phyloP scores from a whole-genome alignment of 805 yeast genomes.

The Helenozyma rhizophorensis region DNA sequence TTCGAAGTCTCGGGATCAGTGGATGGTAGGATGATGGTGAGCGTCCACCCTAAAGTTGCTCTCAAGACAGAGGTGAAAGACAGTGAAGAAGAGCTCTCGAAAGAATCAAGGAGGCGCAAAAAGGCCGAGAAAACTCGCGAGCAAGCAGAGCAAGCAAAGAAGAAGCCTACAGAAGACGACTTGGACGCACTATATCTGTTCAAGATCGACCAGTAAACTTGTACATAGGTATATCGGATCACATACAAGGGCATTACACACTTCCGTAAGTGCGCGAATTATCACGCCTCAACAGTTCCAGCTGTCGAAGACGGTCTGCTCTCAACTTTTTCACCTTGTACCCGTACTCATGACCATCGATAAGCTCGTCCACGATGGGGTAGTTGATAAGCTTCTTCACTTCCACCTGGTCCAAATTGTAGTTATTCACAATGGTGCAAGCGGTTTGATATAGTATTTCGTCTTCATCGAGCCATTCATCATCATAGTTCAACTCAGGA shows the following conservation, averaged over 20 bases:
- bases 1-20: constrained; percentile 24
- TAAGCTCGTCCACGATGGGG: constrained; percentile 40
- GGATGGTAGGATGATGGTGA: constrained; percentile 22
- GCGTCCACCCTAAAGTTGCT: constrained; percentile 8
- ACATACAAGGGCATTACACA: constrained; percentile 25
- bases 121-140: constrained; percentile 15
- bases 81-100: constrained; percentile 7
- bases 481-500: constrained; percentile 25
- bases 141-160: constrained; percentile 14
- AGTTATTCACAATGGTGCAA: constrained; percentile 17
- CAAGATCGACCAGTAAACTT: constrained; percentile 32
- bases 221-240: constrained; percentile 13
- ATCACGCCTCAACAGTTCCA: constrained; percentile 7
- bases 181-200: constrained; percentile 38
- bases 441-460: constrained; percentile 33
- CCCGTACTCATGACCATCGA: constrained; percentile 38
- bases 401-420: constrained; percentile 25
- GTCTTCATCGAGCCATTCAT: constrained; percentile 35
- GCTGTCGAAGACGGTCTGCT: constrained; percentile 18
- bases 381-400: constrained; percentile 35
- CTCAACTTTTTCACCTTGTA: constrained; percentile 38
- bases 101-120: constrained; percentile 14
- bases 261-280: constrained; percentile 11
- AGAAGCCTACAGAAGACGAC: constrained; percentile 24
- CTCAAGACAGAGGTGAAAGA: constrained; percentile 1